Percentiles rank a stretch among this genome's conserved stretches.
phyloP scores from a whole-genome alignment of 2,329 filamentous ascomycete genomes.

The Didymella exigua region DNA sequence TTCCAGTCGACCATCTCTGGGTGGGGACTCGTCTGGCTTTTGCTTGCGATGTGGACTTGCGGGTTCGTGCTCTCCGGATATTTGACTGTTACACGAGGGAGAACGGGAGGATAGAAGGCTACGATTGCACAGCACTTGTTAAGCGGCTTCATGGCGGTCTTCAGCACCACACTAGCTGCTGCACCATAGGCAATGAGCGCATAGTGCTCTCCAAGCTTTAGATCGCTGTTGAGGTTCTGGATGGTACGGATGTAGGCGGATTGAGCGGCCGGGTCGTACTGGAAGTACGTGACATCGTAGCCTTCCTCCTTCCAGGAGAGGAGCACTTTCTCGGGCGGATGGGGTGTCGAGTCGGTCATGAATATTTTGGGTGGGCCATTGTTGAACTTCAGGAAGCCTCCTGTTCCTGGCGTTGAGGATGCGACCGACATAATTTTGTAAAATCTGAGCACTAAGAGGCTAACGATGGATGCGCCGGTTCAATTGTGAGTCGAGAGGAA shows the following conservation, averaged over 20 bases:
- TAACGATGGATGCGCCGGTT: neutral
- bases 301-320: slow-evolving; percentile 52
- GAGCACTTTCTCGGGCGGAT: slow-evolving; percentile 48
- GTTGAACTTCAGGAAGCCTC: slow-evolving; percentile 48
- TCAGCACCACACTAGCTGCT: slow-evolving; percentile 50
- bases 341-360: slow-evolving; percentile 47
- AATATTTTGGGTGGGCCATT: slow-evolving; percentile 45
- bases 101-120: slow-evolving; percentile 50
- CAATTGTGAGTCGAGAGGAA: neutral
- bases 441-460: neutral
- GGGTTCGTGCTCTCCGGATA: slow-evolving; percentile 49
- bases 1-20: slow-evolving; percentile 47
- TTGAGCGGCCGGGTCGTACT: slow-evolving; percentile 33
- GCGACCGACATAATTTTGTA: slow-evolving; percentile 34
- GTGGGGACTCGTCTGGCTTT: slow-evolving; percentile 39
- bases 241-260: slow-evolving; percentile 43
- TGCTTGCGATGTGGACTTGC: slow-evolving; percentile 49
- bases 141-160: slow-evolving; percentile 49
- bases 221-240: slow-evolving; percentile 46
- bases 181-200: slow-evolving; percentile 49
- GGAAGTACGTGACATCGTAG: slow-evolving; percentile 50
- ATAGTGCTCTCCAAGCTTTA: slow-evolving; percentile 47
- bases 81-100: slow-evolving; percentile 46
- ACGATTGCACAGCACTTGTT: slow-evolving; percentile 49
- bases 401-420: slow-evolving; percentile 30